phyloP scores from a whole-genome alignment of 2,329 filamentous ascomycete species.

The Akanthomyces dipterigenus region DNA sequence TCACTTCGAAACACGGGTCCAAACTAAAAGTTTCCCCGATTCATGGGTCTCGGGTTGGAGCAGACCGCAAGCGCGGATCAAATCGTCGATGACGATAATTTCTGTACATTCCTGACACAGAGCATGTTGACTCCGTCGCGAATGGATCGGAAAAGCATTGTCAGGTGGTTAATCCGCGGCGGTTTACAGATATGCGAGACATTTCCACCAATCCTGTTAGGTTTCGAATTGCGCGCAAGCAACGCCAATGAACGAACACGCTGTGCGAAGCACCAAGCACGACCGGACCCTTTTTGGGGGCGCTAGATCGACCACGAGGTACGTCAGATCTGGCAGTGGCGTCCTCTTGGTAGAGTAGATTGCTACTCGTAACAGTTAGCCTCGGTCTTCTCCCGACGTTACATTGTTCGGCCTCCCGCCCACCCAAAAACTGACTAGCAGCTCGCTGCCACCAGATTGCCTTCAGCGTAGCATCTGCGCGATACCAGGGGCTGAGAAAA shows the following conservation, averaged over 20 bases:
- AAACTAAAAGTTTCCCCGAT: background rate
- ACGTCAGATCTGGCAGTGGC: conserved; percentile 8
- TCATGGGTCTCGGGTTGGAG: background rate
- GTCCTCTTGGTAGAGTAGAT: background rate
- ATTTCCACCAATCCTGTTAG: background rate
- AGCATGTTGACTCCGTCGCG: background rate
- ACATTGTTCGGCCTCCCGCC: background rate
- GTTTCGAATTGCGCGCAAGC: background rate
- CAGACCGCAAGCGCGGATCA: background rate
- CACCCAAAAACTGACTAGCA: conserved; percentile 4
- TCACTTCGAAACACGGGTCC: background rate
- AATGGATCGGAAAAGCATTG: background rate
- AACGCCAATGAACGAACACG: background rate
- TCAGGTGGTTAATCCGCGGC: background rate
- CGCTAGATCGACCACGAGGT: conserved; percentile 10
- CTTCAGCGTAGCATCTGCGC: conserved; percentile 4
- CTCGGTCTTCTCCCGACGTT: conserved; percentile 8
- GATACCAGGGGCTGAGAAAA: conserved; percentile 2
- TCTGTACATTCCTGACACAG: background rate
- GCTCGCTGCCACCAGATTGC: conserved; percentile 2
- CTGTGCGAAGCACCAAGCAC: background rate
- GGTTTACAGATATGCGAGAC: no score
- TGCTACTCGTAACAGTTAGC: conserved; percentile 1
- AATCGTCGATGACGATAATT: background rate
- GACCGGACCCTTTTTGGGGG: conserved; percentile 3